These are phyloP conservation scores for Clarkia xantiana DNA, from an alignment of 345 rosid species.

Conservation along the genomic window DNA sequence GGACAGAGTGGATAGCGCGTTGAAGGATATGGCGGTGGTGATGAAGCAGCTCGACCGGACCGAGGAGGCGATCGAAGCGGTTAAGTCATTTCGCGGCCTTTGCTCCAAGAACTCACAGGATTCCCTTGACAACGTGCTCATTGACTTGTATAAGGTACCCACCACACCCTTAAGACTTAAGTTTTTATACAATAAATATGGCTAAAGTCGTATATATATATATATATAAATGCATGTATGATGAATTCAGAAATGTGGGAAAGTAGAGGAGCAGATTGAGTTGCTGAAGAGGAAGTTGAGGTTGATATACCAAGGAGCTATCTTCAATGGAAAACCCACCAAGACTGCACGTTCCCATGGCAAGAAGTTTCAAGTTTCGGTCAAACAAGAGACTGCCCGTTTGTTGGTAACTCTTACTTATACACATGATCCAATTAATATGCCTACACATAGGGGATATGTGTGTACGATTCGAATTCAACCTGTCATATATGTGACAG, in stretches of 20 bases:
- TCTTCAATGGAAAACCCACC: slow-evolving; percentile 75
- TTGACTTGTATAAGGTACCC: slow-evolving; percentile 82
- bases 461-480: no score
- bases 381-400: slow-evolving; percentile 75
- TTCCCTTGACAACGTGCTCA: slow-evolving; percentile 82
- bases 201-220: no score
- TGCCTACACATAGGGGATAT: no score
- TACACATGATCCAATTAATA: no score
- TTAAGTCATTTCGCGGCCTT: slow-evolving; percentile 63
- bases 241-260: slow-evolving; percentile 60
- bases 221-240: no score
- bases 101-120: slow-evolving; percentile 80
- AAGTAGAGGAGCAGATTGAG: slow-evolving; percentile 66
- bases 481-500: no score
- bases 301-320: slow-evolving; percentile 68
- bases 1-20: slow-evolving; percentile 15
- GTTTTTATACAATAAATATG: no score
- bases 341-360: slow-evolving; percentile 95
- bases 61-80: slow-evolving; percentile 86
- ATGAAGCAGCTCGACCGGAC: slow-evolving; percentile 69
- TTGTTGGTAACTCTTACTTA: slow-evolving; percentile 45
- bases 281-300: slow-evolving; percentile 67
- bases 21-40: slow-evolving; percentile 59
- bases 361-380: slow-evolving; percentile 85
- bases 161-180: no score